These are phyloP conservation scores for Obba rivulosa DNA, from an alignment of 768 basidiomycete genomes.

Conservation along the genomic window DNA sequence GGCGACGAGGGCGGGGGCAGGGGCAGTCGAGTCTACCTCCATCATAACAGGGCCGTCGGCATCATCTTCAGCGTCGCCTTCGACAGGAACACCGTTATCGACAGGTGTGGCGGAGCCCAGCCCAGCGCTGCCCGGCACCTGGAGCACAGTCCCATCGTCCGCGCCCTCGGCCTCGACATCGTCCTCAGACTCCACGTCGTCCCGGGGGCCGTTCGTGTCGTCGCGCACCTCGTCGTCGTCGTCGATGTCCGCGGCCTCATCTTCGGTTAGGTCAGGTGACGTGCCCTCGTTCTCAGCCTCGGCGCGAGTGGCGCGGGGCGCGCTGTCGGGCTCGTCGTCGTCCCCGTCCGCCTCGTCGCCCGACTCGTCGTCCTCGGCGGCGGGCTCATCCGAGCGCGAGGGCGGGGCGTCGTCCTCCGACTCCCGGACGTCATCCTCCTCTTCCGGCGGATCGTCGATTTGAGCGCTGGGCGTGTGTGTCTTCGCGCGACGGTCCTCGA, in stretches of 20 bases:
- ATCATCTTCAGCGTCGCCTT: slow-evolving; percentile 20
- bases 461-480: slow-evolving; percentile 12
- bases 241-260: slow-evolving; percentile 19
- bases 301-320: slow-evolving; percentile 7
- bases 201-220: slow-evolving; percentile 7
- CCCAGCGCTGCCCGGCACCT: not conserved
- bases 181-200: slow-evolving; percentile 19
- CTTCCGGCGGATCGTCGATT: slow-evolving; percentile 16
- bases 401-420: slow-evolving; percentile 9
- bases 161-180: slow-evolving; percentile 22
- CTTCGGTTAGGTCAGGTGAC: slow-evolving; percentile 26
- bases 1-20: slow-evolving; percentile 18
- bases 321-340: slow-evolving; percentile 29
- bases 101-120: slow-evolving; percentile 6
- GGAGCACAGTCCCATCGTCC: slow-evolving; percentile 10
- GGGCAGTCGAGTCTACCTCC: slow-evolving; percentile 19
- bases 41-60: slow-evolving; percentile 9
- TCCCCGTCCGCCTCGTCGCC: slow-evolving; percentile 29
- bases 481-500: not conserved
- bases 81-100: slow-evolving; percentile 17
- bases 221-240: slow-evolving; percentile 13
- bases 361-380: slow-evolving; percentile 14
- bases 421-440: slow-evolving; percentile 37
- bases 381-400: slow-evolving; percentile 1
- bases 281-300: slow-evolving; percentile 16